Base-by-base conservation (phyloP, 805 yeast genomes). In the Yarrowia alimentaria region DNA sequence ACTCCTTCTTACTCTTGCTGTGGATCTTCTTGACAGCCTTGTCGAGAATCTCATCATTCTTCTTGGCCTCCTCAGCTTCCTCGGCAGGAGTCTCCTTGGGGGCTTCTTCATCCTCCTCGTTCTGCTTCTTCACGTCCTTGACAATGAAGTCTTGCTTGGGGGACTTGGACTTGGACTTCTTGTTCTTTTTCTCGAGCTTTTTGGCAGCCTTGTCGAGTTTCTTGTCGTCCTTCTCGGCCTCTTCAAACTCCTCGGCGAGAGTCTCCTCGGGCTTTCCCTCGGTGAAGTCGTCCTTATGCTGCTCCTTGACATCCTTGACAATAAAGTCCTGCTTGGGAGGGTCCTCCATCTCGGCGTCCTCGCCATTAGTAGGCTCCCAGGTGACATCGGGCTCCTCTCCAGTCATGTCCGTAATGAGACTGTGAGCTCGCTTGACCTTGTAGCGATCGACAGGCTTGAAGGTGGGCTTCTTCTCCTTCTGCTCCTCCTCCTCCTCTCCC, bases 371-470 rank as follows among this genome's bases (percentile, higher is more conserved):
- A 14, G 26, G 22, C 47, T 24, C 33, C 24, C 52, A 28, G n/a
- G 53, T 55, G 24, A 59, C 48, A 10, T 33, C 43, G 1, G 54
- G 18, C 17, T 37, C 34, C 22, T 56, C 58, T 1, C 59, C 59
- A 8, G 53, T 45, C 38, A 61, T 26, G 3, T 18, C 24, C 21
- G 55, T 18, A 17, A 56, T 18, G 11, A 61, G 19, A 0, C 29
- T 30, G 40, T 51, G 58, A 7, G 64, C 62, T 28, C 61, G 53
- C 40, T 49, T 55, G 16, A 60, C 61, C 6, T 18, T 19, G 11
- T 19, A 21, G n/a, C 47, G 47, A 19, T 24, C 19, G 3, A 40
- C 47, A 6, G 33, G 32, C 25, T 40, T 40, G 17, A n/a, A 14
- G 18, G 47, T 50, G 24, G 31, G 54, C 57, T 52, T 34, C 31